A percentile compares a stretch with the other conserved stretches of the same genome.
phyloP scores from a whole-genome alignment of 192 early-diverging fungal genomes.

The Physocladia obscura region DNA sequence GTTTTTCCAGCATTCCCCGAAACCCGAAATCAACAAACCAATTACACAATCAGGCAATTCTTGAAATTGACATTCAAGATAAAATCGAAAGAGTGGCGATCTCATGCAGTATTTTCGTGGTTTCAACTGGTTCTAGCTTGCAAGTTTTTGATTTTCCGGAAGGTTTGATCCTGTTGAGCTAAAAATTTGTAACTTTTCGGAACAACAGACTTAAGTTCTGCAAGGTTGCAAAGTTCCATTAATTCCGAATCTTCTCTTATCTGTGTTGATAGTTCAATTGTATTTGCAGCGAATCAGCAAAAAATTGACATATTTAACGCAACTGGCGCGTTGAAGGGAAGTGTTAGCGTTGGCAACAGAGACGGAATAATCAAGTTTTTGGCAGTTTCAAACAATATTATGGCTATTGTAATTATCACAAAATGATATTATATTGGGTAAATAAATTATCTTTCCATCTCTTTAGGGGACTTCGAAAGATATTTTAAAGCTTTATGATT shows the following conservation, averaged over 20 bases:
- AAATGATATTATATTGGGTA: background rate
- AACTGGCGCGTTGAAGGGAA: conserved; percentile 27
- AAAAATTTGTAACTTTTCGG: background rate
- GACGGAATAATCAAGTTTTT: conserved; percentile 29
- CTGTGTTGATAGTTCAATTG: conserved; percentile 24
- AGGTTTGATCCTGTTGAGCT: conserved; percentile 10
- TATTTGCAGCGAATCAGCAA: conserved; percentile 27
- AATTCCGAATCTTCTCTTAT: conserved; percentile 28
- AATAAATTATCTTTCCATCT: background rate
- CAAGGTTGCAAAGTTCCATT: conserved; percentile 20
- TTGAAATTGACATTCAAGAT: conserved; percentile 26
- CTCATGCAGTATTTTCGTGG: conserved; percentile 34
- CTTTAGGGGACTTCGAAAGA: conserved; percentile 35
- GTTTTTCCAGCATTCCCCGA: background rate
- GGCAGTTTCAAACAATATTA: conserved; percentile 2
- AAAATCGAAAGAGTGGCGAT: conserved; percentile 38
- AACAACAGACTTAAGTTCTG: conserved; percentile 3
- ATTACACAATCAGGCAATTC: background rate
- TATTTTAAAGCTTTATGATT: conserved; percentile 38
- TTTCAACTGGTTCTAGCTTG: conserved; percentile 37
- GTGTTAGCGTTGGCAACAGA: conserved; percentile 10
- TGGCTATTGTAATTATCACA: conserved; percentile 20
- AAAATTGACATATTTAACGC: conserved; percentile 37
- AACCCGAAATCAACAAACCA: background rate
- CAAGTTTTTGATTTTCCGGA: conserved; percentile 44